phyloP scores from a whole-genome alignment of 192 early-diverging fungal genomes.

The Backusella liffmaniae region DNA sequence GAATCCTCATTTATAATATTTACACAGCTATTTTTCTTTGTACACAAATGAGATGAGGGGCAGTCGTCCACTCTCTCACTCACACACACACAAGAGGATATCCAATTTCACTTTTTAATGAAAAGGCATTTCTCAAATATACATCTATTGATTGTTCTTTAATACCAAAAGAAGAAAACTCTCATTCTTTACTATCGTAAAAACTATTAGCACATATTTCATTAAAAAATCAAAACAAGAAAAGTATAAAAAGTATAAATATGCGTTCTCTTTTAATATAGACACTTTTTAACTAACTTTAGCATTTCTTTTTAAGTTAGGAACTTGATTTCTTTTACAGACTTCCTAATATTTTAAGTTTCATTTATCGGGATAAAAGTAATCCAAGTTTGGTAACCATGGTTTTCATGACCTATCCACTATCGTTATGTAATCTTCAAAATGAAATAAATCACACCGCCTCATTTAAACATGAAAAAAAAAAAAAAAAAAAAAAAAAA shows the following conservation, averaged over 20 bases:
- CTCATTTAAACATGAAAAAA: not conserved
- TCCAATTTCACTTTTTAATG: not conserved
- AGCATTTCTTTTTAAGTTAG: not conserved
- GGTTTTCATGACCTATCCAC: too few relatives aligned
- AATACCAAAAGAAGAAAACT: not conserved
- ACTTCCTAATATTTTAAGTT: not conserved
- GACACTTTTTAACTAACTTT: not conserved
- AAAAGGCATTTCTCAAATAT: not conserved
- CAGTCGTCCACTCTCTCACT: not conserved
- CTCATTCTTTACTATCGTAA: not conserved
- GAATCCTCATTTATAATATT: not conserved
- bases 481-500: not conserved
- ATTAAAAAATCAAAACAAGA: not conserved
- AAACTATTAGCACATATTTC: not conserved
- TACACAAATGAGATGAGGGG: not conserved
- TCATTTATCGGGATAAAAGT: too few relatives aligned
- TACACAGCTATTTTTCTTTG: not conserved
- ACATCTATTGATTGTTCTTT: not conserved
- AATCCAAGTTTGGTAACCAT: too few relatives aligned
- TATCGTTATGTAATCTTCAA: too few relatives aligned
- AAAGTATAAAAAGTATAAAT: not conserved
- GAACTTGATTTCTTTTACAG: not conserved
- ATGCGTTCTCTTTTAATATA: not conserved
- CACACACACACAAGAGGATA: not conserved
- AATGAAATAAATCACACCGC: not conserved